Conservation (phyloP, 2,329 filamentous ascomycete species). For the Pyrenophora seminiperda region DNA sequence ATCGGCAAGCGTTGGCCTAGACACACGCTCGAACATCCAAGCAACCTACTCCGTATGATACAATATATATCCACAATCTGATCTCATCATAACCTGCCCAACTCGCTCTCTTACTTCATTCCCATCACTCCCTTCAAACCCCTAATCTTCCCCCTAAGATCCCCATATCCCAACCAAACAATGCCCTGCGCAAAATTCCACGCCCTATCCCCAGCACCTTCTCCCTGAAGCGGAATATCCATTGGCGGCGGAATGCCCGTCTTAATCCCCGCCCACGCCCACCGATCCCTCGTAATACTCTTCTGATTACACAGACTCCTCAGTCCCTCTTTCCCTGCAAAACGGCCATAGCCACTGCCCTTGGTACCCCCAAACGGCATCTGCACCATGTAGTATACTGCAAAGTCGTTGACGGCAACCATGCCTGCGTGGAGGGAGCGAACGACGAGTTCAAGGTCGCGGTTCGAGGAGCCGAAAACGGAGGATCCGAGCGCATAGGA, state of each 20-base stretch:
- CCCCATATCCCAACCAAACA: constrained; percentile 56
- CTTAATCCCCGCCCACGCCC: constrained; percentile 61
- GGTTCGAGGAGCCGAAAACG: constrained; percentile 74
- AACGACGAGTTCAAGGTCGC: constrained; percentile 68
- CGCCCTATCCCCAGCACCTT: constrained; percentile 40
- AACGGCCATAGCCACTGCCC: constrained; percentile 87
- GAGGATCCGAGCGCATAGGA: constrained; percentile 85
- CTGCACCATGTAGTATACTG: constrained; percentile 88
- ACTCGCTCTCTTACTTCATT: constrained; percentile 16
- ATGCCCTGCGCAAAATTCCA: constrained; percentile 54
- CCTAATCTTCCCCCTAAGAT: constrained; percentile 40
- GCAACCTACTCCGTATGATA: too few relatives aligned
- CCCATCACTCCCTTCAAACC: constrained; percentile 51
- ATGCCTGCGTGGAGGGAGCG: constrained; percentile 78
- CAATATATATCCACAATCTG: background rate
- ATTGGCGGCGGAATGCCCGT: constrained; percentile 82
- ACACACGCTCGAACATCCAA: too few relatives aligned
- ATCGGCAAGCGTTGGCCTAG: too few relatives aligned
- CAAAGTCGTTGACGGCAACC: constrained; percentile 96
- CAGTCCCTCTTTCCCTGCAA: constrained; percentile 88
- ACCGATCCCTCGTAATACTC: constrained; percentile 79
- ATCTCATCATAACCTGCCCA: background rate
- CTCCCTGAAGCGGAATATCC: constrained; percentile 72
- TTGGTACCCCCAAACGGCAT: constrained; percentile 91
- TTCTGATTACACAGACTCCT: constrained; percentile 86